These are phyloP conservation scores for Rhizophagus prolifer DNA, from an alignment of 192 early-diverging fungal genomes.

Conservation along the genomic window DNA sequence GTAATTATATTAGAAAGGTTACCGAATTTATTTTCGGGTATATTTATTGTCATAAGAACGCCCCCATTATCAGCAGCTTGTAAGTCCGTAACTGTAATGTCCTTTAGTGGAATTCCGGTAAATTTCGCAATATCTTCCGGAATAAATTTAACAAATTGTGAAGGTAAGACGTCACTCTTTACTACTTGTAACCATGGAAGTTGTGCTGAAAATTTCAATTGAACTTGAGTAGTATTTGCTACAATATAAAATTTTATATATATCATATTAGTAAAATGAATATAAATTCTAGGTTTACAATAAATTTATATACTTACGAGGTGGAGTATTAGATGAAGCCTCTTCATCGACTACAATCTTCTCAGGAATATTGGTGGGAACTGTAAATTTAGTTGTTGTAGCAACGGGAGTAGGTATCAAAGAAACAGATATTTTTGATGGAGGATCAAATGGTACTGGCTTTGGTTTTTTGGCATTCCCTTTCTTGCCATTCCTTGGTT, in stretches of 20 bases:
- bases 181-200: conserved; percentile 7
- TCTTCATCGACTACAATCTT: not conserved
- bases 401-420: not conserved
- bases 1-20: not conserved
- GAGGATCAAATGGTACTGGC: not conserved
- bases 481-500: too few species aligned
- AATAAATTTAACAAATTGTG: conserved; percentile 11
- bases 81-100: not conserved
- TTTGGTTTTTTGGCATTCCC: not conserved
- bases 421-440: not conserved
- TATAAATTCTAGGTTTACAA: too few species aligned
- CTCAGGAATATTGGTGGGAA: not conserved
- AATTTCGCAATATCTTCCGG: not conserved
- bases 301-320: not conserved
- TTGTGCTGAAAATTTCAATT: not conserved
- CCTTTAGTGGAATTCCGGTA: not conserved
- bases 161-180: not conserved
- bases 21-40: not conserved
- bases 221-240: not conserved
- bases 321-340: too few species aligned
- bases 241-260: not conserved
- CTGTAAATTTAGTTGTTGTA: not conserved
- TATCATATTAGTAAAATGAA: too few species aligned
- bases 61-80: not conserved
- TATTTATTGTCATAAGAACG: not conserved